These are phyloP conservation scores for Erythrophleum ivorense DNA, from an alignment of 331 rosid genomes.

Conservation along the genomic window DNA sequence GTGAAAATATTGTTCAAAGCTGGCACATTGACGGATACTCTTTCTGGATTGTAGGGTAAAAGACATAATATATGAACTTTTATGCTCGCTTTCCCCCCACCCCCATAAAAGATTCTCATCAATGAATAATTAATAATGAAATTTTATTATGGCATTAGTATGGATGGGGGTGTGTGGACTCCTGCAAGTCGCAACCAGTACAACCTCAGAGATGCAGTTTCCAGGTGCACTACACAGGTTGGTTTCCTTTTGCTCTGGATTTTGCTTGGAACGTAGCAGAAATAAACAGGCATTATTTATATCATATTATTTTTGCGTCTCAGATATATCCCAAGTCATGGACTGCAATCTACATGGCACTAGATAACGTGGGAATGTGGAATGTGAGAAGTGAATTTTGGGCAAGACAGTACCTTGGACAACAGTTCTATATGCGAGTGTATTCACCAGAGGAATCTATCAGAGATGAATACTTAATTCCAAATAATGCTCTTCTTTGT, in stretches of 20 bases:
- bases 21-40: slow-evolving; percentile 81
- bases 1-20: slow-evolving; percentile 68
- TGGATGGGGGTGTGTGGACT: slow-evolving; percentile 84
- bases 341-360: slow-evolving; percentile 84
- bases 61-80: slow-evolving; percentile 19
- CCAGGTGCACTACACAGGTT: slow-evolving; percentile 83
- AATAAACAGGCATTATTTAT: not conserved
- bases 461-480: slow-evolving; percentile 80
- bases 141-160: slow-evolving; percentile 45
- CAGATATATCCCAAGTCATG: slow-evolving; percentile 93
- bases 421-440: slow-evolving; percentile 81
- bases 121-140: not conserved
- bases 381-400: slow-evolving; percentile 82
- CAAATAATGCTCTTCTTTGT: slow-evolving; percentile 84
- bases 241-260: not conserved
- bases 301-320: not conserved
- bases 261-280: not conserved
- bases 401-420: slow-evolving; percentile 90
- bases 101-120: not conserved
- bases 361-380: slow-evolving; percentile 95
- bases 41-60: slow-evolving; percentile 88
- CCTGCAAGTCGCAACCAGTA: slow-evolving; percentile 68
- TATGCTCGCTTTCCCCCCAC: not conserved
- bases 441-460: slow-evolving; percentile 67
- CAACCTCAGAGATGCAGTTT: slow-evolving; percentile 78